Conservation (phyloP, 768 basidiomycete genomes). For the Pilatotrama ljubarskyi region DNA sequence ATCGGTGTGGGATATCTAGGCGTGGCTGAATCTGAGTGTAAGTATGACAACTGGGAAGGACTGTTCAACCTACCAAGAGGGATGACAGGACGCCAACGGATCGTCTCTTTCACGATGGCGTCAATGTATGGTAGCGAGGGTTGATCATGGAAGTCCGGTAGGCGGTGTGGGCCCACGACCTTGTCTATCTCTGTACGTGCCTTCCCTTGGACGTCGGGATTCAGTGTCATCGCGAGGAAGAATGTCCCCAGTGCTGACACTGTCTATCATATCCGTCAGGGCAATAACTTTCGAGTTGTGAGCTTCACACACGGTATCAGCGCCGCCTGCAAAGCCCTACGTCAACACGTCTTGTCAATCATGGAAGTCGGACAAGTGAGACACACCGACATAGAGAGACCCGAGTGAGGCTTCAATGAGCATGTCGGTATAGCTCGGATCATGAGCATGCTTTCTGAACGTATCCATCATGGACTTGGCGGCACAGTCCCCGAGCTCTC, state of each 20-base stretch:
- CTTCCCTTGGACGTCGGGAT: slow-evolving; percentile 32
- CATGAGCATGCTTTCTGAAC: not conserved
- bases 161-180: slow-evolving; percentile 25
- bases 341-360: not conserved
- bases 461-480: slow-evolving; percentile 13
- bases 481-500: slow-evolving; percentile 4
- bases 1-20: slow-evolving; percentile 23
- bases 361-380: too few relatives aligned
- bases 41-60: not conserved
- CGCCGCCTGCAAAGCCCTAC: not conserved
- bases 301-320: slow-evolving; percentile 5
- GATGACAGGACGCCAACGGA: slow-evolving; percentile 39
- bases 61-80: slow-evolving; percentile 29
- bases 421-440: not conserved
- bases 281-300: too few relatives aligned
- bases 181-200: slow-evolving; percentile 33
- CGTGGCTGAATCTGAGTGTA: not conserved
- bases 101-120: slow-evolving; percentile 26
- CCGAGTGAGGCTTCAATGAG: slow-evolving; percentile 7
- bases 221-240: slow-evolving; percentile 39
- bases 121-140: slow-evolving; percentile 27
- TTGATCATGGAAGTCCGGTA: slow-evolving; percentile 30
- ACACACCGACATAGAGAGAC: slow-evolving; percentile 8
- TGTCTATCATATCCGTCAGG: slow-evolving; percentile 21
- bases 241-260: slow-evolving; percentile 33